These are phyloP conservation scores for Starmerella asiatica DNA, from an alignment of 805 yeast genomes.

Conservation along the genomic window DNA sequence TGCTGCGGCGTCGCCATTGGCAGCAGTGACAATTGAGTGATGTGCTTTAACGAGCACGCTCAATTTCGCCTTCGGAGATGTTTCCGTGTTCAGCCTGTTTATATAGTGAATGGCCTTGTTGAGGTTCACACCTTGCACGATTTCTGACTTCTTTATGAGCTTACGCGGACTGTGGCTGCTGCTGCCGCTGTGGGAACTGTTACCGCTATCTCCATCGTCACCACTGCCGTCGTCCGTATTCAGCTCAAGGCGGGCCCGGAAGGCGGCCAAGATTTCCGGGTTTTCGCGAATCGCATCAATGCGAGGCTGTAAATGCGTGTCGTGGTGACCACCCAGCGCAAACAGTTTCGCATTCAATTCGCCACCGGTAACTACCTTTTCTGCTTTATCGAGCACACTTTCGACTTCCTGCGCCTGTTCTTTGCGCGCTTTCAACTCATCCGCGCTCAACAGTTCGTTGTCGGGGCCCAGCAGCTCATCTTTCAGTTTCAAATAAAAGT, in stretches of 20 bases:
- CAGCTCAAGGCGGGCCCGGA: constrained; percentile 9
- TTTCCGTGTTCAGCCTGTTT: constrained; percentile 21
- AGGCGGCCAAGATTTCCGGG: constrained; percentile 5
- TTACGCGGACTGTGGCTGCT: background rate
- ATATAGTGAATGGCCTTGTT: constrained; percentile 10
- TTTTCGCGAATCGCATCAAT: constrained; percentile 10
- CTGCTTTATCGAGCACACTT: constrained; percentile 27
- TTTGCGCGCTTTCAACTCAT: constrained; percentile 26
- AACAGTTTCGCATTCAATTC: constrained; percentile 29
- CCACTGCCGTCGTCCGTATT: background rate
- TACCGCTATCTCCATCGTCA: background rate
- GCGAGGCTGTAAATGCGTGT: constrained; percentile 19
- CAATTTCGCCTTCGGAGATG: constrained; percentile 28
- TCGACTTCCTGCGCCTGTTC: constrained; percentile 22
- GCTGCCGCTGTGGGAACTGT: background rate
- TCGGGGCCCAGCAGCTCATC: constrained; percentile 20
- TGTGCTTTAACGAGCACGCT: constrained; percentile 27
- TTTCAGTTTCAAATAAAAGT: constrained; percentile 27
- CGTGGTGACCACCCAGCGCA: constrained; percentile 15
- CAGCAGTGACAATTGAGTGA: constrained; percentile 26
- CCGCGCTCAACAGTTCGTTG: constrained; percentile 22
- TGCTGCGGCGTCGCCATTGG: constrained; percentile 23
- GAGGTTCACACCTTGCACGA: background rate
- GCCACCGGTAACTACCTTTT: constrained; percentile 27
- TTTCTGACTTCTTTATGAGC: background rate